A percentile compares a stretch with the other conserved stretches of the same genome.
Evolutionary conservation across 2,329 filamentous ascomycete genomes (phyloP).

Genomic region (Colletotrichum liaoningense): DNA sequence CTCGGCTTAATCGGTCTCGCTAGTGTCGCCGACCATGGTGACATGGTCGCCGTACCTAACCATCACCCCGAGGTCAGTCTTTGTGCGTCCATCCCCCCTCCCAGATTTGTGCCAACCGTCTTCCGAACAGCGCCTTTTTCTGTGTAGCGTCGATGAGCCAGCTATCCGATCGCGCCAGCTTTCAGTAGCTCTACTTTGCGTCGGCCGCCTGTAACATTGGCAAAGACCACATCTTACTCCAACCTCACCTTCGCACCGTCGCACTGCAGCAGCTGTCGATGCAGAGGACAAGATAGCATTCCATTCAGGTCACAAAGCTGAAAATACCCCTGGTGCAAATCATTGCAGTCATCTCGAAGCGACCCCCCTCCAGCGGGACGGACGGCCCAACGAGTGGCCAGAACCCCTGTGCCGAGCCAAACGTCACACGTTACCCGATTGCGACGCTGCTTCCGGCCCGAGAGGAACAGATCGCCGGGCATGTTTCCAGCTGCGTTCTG

Average conservation of each 20-base stretch:
- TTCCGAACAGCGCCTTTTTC: neutral
- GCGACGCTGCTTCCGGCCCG: neutral
- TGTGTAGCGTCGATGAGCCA: neutral
- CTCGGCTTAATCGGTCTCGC: neutral
- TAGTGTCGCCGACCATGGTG: slow-evolving; percentile 5
- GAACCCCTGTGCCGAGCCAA: slow-evolving; percentile 1
- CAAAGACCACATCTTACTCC: neutral
- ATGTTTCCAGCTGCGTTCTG: neutral
- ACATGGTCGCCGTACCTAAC: neutral
- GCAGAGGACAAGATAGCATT: neutral
- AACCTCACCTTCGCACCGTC: neutral
- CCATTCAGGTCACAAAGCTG: neutral
- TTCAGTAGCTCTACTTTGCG: neutral
- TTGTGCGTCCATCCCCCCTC: neutral
- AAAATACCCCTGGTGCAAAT: slow-evolving; percentile 11
- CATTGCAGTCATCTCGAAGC: slow-evolving; percentile 7
- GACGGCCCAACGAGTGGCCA: neutral
- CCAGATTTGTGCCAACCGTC: neutral
- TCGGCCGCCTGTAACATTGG: neutral
- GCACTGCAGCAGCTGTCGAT: neutral
- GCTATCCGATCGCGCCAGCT: neutral
- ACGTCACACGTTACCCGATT: neutral
- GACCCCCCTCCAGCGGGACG: slow-evolving; percentile 1
- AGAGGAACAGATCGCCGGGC: neutral
- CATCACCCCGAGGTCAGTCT: neutral